These are phyloP conservation scores for Hydnum rufescens DNA, from an alignment of 768 basidiomycete genomes.

Conservation along the genomic window DNA sequence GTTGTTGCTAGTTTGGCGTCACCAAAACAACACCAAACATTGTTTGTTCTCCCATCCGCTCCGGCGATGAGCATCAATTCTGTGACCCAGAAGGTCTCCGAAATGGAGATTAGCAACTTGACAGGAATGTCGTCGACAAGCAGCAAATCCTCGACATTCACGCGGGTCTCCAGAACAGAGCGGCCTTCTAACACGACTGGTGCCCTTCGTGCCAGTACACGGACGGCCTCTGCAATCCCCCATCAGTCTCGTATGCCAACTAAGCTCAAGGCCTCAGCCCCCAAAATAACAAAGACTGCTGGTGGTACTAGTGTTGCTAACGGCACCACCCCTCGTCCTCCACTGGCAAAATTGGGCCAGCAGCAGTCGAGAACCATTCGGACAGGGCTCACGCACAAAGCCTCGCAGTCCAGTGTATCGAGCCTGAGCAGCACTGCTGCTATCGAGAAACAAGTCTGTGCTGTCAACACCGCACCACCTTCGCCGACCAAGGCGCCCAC, in stretches of 20 bases:
- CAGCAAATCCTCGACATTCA: not conserved
- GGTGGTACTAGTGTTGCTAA: not conserved
- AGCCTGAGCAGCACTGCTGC: too few relatives aligned
- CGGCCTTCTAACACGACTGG: too few relatives aligned
- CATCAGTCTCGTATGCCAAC: too few relatives aligned
- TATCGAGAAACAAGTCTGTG: too few relatives aligned
- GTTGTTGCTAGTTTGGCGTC: too few relatives aligned
- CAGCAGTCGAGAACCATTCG: too few relatives aligned
- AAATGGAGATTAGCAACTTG: not conserved
- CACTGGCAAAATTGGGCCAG: not conserved
- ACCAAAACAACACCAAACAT: not conserved
- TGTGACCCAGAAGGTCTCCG: not conserved
- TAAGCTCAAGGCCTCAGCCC: too few relatives aligned
- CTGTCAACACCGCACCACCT: too few relatives aligned
- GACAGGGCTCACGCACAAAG: too few relatives aligned
- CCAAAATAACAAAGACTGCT: not conserved
- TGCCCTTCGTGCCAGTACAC: too few relatives aligned
- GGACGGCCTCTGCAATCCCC: too few relatives aligned
- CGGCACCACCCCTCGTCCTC: not conserved
- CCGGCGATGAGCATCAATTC: not conserved
- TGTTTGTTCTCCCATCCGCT: not conserved
- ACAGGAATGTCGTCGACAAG: too few relatives aligned
- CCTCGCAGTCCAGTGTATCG: not conserved
- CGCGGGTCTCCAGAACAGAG: not conserved
- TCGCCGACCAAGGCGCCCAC: not conserved